Base-by-base conservation (phyloP, 2,329 filamentous ascomycete species). In the Diaporthe humulicola region DNA sequence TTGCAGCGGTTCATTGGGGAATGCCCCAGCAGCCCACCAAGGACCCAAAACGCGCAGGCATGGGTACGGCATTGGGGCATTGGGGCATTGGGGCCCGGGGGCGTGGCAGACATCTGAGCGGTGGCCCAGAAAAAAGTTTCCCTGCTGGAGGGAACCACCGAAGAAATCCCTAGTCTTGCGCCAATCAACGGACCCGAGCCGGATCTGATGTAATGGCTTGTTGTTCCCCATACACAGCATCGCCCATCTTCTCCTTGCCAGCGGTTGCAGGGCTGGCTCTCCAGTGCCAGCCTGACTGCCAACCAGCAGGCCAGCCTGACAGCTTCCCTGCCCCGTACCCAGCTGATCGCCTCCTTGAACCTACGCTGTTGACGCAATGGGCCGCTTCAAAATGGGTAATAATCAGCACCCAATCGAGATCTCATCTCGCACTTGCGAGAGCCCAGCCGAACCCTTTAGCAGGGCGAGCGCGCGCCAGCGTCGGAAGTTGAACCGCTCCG, bases 341-440 rank as follows among this genome's bases (percentile, higher is more conserved):
- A 33, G 48, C 42, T 45, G 71, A 73, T 73, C 69, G 38, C 45
- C 48, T 30, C 36, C 15, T 66, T 40, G 14, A 52, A 54, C 54
- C 61, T 56, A 38, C 12, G 45, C 36, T 72, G 61, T 61, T 42
- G 64, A 66, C 60, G 60, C 70, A 72, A 45, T 73, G 17, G 70
- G 48, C 60, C 69, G 25, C 50, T 67, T 64, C 30, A 28, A 48
- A 50, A 64, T 30, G 30, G 69, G 73, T 40, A 74, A 52, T 45
- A 72, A 58, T 72, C 69, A 72, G 52, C 73, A 72, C 33, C 8
- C 30, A 38, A 74, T 74, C 73, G 69, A 74, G 73, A 74, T 74
- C 66, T 70, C 64, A 38, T 38, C 22, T 52, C 48, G 4, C 64
- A 25, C 30, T 28, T 33, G 48, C 64, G 38, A 40, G n/a, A 50